phyloP scores from a whole-genome alignment of 768 basidiomycete genomes.

The Amanita molliuscula region DNA sequence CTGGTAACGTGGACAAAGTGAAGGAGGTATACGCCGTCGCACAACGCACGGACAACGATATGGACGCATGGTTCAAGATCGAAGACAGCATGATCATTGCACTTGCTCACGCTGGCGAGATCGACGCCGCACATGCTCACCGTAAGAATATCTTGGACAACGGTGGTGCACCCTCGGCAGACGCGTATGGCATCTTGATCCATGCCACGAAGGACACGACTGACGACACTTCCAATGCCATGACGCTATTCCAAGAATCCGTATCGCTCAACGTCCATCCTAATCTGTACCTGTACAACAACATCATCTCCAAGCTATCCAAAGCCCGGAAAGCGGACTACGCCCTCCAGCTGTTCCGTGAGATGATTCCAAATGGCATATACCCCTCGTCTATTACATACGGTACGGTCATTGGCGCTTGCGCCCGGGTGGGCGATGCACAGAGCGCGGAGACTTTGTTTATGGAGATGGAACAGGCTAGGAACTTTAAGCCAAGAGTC shows the following conservation, averaged over 20 bases:
- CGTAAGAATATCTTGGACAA: slow-evolving; percentile 67
- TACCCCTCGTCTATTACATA: slow-evolving; percentile 82
- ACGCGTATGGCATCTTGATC: slow-evolving; percentile 90
- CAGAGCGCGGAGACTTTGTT: slow-evolving; percentile 76
- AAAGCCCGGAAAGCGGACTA: slow-evolving; percentile 90
- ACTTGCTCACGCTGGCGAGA: slow-evolving; percentile 68
- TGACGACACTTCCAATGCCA: slow-evolving; percentile 84
- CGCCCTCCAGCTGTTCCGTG: slow-evolving; percentile 78
- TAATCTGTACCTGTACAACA: slow-evolving; percentile 91
- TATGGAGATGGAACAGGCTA: slow-evolving; percentile 65
- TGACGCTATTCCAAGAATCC: slow-evolving; percentile 76
- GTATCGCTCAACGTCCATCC: slow-evolving; percentile 57
- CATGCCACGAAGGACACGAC: slow-evolving; percentile 86
- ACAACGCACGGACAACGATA: slow-evolving; percentile 44
- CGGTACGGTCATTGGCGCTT: slow-evolving; percentile 89
- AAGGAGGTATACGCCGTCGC: slow-evolving; percentile 56
- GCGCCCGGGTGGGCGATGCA: slow-evolving; percentile 86
- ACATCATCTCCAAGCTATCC: slow-evolving; percentile 91
- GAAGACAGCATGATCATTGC: slow-evolving; percentile 90
- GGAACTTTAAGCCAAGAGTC: slow-evolving; percentile 77
- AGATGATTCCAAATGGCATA: slow-evolving; percentile 65
- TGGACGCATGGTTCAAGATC: slow-evolving; percentile 62
- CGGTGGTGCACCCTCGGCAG: slow-evolving; percentile 71
- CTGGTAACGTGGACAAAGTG: slow-evolving; percentile 49
- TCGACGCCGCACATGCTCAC: slow-evolving; percentile 75